Evolutionary conservation across 2,329 filamentous ascomycete genomes (phyloP), one percentile per base, ranked within the genome.

Genomic region (Fusarium chaquense): DNA sequence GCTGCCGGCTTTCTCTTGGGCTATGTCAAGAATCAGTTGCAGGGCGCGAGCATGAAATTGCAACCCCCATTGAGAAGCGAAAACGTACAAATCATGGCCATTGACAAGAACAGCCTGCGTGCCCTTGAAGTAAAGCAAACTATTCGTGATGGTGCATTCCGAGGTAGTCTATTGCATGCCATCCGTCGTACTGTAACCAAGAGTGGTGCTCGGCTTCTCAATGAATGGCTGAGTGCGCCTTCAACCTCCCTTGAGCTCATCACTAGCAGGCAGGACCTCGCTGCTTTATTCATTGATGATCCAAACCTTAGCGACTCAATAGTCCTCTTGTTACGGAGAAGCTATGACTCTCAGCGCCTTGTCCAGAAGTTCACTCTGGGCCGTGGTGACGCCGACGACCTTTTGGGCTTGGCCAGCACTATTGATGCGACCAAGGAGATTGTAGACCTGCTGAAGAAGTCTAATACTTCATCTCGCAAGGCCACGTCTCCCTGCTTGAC

Each of bases 331-430:
- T 84, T 99, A 3, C 88, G 89, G 66, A 86, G 89, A 26, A 95
- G 90, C 53, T 90, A 93, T 73, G 96, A 99, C 80, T 93, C 93
- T 3, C 91, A 97, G 75, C 91, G 96, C 2, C 84, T 99, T 5
- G 90, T 97, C 3, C 96, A 98, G 76, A 98, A 96, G 77, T 98
- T 99, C 78, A 92, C 95, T 1, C 87, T 98, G 11, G 94, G 95
- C 13, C 89, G 93, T 67, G 96, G 95, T n/a, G 92, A 97, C 75
- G 87, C 95, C 2, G 95, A 98, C 76, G 96, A 98, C 78, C 86
- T 99, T 38, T 83, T 98, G 44, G 91, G 89, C 51, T 84, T 99
- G 16, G 93, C 93, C 2, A 91, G 87, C 71, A 97, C 96, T 1
- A 92, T 98, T 63, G 81, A 87, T 53, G 90, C 92, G 8, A 94